Evolutionary conservation across 139 green algal species (phyloP), one percentile per base, ranked within the genome.

Genomic region (Ulvella scutata): DNA sequence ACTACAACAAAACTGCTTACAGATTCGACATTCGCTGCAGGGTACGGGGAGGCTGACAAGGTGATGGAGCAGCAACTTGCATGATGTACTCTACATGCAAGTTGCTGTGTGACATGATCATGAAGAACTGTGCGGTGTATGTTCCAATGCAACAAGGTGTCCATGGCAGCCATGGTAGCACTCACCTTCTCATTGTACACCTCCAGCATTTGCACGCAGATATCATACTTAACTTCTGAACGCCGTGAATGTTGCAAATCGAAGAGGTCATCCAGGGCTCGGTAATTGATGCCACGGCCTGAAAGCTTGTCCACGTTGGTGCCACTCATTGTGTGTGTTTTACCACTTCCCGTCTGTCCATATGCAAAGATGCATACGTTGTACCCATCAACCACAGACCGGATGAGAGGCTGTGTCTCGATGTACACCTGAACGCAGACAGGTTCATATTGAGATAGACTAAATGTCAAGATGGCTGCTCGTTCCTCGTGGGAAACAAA

Each of bases 151-250:
- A 60, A 17, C 43, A 20, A 20, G 43, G 17, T 17, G 43, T 26
- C 20, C 17, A 60, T 17, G 17, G 34, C n/a, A n/a, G n/a, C n/a
- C n/a, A n/a, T n/a, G n/a, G n/a, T n/a, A n/a, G n/a, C n/a, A n/a
- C n/a, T 73, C 38, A 93, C 79, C 62, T 82, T 79, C 78, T 98
- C 93, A 75, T 98, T 98, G 88, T 98, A 98, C 40, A 98, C 96
- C 80, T 98, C 93, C 40, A 98, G 81, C 85, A 98, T 92, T 83
- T 93, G 87, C 23, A 94, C 89, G 31, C 61, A 79, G 73, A 97
- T 89, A 43, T 43, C 44, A 81, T 94, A 95, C 20, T 83, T 76
- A 7, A 83, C 79, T 87, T 94, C 80, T 37, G 76, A 21, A 1
- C 51, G 60, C 2, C 91, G 83, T n/a, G 86, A 36, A 9, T 84